Percentiles rank a stretch among this genome's conserved stretches.
phyloP scores from a whole-genome alignment of 1,139 yeast genomes.

The Candida tetrigidarum region DNA sequence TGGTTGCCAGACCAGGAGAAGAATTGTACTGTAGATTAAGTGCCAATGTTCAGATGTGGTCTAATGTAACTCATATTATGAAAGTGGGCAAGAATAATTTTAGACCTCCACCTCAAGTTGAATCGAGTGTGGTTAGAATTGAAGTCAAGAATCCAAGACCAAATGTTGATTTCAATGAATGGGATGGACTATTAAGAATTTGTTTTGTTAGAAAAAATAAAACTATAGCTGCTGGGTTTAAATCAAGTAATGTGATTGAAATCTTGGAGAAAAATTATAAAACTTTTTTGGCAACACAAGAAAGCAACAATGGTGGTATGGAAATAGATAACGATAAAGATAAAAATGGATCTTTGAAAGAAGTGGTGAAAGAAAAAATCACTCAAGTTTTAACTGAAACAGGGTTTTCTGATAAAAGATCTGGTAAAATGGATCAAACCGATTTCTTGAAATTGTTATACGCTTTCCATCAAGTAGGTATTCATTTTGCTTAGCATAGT shows the following conservation, averaged over 20 bases:
- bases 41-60: slow-evolving; percentile 99
- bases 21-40: slow-evolving; percentile 87
- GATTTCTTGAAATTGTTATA: slow-evolving; percentile 86
- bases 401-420: slow-evolving; percentile 81
- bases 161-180: slow-evolving; percentile 86
- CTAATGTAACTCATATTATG: slow-evolving; percentile 97
- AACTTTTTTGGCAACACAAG: slow-evolving; percentile 67
- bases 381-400: slow-evolving; percentile 75
- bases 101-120: slow-evolving; percentile 99
- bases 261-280: slow-evolving; percentile 89
- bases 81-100: slow-evolving; percentile 96
- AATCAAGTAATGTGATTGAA: slow-evolving; percentile 77
- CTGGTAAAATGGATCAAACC: slow-evolving; percentile 93
- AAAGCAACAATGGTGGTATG: slow-evolving; percentile 49
- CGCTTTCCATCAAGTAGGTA: slow-evolving; percentile 97
- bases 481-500: slow-evolving; percentile 77
- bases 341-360: slow-evolving; percentile 37
- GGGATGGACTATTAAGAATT: slow-evolving; percentile 95
- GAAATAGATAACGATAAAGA: slow-evolving; percentile 56
- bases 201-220: slow-evolving; percentile 93
- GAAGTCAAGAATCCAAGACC: slow-evolving; percentile 95
- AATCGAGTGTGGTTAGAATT: slow-evolving; percentile 91
- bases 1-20: slow-evolving; percentile 96
- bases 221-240: slow-evolving; percentile 92
- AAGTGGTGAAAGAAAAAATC: slow-evolving; percentile 60